Conservation (phyloP, 768 basidiomycete genomes). For the Zangia roseola region DNA sequence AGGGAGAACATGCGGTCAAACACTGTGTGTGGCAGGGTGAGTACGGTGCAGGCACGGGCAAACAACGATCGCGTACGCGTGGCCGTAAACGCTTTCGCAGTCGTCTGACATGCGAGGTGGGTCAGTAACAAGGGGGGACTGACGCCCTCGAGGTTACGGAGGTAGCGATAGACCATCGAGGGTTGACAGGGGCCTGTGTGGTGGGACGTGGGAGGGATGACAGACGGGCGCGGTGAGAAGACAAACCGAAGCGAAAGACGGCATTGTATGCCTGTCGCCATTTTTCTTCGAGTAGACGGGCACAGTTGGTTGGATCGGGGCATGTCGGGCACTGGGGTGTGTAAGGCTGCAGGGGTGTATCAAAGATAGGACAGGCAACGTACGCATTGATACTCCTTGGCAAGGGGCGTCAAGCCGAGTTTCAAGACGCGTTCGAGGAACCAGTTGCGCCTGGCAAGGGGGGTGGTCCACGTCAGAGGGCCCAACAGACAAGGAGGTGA, state of each 20-base stretch:
- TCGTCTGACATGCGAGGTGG: constrained; percentile 84
- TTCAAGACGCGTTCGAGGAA: constrained; percentile 94
- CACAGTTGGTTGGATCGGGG: constrained; percentile 76
- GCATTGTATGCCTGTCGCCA: constrained; percentile 88
- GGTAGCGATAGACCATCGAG: constrained; percentile 89
- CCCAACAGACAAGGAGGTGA: neutral
- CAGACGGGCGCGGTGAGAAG: neutral
- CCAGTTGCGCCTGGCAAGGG: constrained; percentile 69
- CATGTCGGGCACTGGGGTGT: constrained; percentile 70
- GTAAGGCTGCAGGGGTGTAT: neutral
- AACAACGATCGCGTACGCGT: constrained; percentile 42
- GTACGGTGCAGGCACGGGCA: neutral
- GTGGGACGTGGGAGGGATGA: neutral
- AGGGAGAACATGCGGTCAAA: constrained; percentile 90
- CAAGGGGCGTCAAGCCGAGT: constrained; percentile 78
- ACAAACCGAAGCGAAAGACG: constrained; percentile 78
- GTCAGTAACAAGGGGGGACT: constrained; percentile 85
- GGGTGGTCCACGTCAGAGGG: neutral
- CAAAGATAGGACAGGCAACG: constrained; percentile 22
- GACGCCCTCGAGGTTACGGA: constrained; percentile 86
- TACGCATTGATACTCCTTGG: constrained; percentile 96
- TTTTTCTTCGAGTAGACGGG: constrained; percentile 85
- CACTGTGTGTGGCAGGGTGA: constrained; percentile 41
- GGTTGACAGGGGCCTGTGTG: constrained; percentile 76
- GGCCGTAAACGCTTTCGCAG: constrained; percentile 86